A percentile compares a stretch with the other conserved stretches of the same genome.
These are phyloP conservation scores for Sclerotinia nivalis DNA, from an alignment of 2,329 filamentous ascomycete genomes.

Conservation along the genomic window DNA sequence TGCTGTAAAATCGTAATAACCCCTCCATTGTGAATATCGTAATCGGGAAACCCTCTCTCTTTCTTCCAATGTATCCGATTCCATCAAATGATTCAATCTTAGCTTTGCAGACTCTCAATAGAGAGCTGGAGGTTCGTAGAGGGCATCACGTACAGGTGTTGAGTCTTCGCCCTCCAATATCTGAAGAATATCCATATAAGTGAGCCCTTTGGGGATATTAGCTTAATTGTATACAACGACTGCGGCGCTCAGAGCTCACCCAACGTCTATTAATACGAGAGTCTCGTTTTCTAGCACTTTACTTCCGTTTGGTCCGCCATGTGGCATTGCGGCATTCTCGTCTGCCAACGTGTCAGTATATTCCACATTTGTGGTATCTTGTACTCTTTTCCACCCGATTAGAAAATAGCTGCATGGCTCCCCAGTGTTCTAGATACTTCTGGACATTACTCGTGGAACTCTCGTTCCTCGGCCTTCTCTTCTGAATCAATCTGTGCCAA, in stretches of 20 bases:
- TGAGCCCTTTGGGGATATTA: slow-evolving; percentile 48
- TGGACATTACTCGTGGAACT: too few species aligned
- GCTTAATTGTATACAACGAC: not conserved
- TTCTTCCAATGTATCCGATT: too few species aligned
- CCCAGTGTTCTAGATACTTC: not conserved
- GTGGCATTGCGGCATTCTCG: slow-evolving; percentile 45
- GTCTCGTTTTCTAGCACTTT: slow-evolving; percentile 55
- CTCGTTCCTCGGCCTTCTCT: not conserved
- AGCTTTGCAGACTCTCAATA: too few species aligned
- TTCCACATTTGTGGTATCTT: not conserved
- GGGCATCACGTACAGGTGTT: too few species aligned
- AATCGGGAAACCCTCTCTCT: too few species aligned
- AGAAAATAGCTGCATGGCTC: not conserved
- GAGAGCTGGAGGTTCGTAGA: too few species aligned
- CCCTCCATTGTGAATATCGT: too few species aligned
- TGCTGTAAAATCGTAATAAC: too few species aligned
- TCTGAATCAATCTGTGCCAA: not conserved
- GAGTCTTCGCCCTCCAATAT: too few species aligned
- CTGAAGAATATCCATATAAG: slow-evolving; percentile 62
- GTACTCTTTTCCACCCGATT: not conserved
- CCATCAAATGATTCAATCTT: too few species aligned
- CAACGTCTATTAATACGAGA: slow-evolving; percentile 64
- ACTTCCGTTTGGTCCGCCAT: slow-evolving; percentile 45
- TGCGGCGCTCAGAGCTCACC: slow-evolving; percentile 33
- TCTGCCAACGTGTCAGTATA: slow-evolving; percentile 32